Evolutionary conservation across 176 grass and related monocot genomes (phyloP).

Genomic region (bread wheat (Triticum aestivum)): IWGSC_CS_RefSeq_v2.1 NC_057812.1:30374766-30375265

Average conservation of each 20-base stretch:
- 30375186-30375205: too few relatives aligned
- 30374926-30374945: neutral
- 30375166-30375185: neutral
- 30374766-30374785: neutral
- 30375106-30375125: neutral
- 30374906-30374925: too few relatives aligned
- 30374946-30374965: neutral
- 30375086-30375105: neutral
- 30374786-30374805: neutral
- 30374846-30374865: neutral
- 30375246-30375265: too few relatives aligned
- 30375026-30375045: too few relatives aligned
- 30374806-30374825: neutral
- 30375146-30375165: neutral
- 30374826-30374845: conserved; percentile 18
- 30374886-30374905: too few relatives aligned
- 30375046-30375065: too few relatives aligned
- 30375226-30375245: too few relatives aligned
- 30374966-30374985: too few relatives aligned
- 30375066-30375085: too few relatives aligned
- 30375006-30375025: too few relatives aligned
- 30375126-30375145: neutral
- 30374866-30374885: neutral
- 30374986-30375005: too few relatives aligned
- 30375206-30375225: too few relatives aligned